These are phyloP conservation scores for Pichia sp. DNA, from an alignment of 1,139 yeast genomes.

Conservation along the genomic window DNA sequence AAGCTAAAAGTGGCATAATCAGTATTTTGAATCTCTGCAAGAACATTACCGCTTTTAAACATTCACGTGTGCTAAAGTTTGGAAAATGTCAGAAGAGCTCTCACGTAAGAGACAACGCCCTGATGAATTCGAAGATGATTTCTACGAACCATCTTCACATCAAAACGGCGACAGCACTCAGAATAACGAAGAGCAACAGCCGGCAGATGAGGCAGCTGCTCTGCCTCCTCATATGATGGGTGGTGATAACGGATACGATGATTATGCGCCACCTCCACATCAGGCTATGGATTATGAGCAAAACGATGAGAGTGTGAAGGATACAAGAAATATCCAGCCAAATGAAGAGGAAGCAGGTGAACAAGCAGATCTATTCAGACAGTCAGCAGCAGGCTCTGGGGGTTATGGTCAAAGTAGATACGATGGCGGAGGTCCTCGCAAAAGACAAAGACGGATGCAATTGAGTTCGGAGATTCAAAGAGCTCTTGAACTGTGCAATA, in stretches of 20 bases:
- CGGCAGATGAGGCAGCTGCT: background rate
- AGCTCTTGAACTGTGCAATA: conserved; percentile 31
- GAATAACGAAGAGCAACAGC: background rate
- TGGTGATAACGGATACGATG: conserved; percentile 1
- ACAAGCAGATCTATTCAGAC: background rate
- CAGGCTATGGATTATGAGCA: background rate
- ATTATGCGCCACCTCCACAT: conserved; percentile 6
- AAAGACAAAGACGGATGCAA: conserved; percentile 13
- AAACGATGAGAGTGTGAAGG: background rate
- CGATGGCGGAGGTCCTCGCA: conserved; percentile 5
- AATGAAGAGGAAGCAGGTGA: background rate
- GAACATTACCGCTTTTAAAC: background rate
- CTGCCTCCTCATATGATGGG: conserved; percentile 18
- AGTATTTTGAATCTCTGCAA: no score
- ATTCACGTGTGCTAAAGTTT: background rate
- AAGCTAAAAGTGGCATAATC: no score
- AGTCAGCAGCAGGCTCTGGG: background rate
- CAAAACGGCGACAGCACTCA: background rate
- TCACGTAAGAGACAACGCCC: conserved; percentile 39
- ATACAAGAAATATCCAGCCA: background rate
- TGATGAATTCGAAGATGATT: conserved; percentile 33
- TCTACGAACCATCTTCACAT: conserved; percentile 11
- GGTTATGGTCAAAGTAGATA: conserved; percentile 6
- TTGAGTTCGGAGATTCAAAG: conserved; percentile 20
- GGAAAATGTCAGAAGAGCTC: conserved; percentile 14